Percentiles rank a stretch among this genome's conserved stretches.
Evolutionary conservation across 1,284 basidiomycete genomes (phyloP).

Genomic region (Fomitopsis pinicola): DNA sequence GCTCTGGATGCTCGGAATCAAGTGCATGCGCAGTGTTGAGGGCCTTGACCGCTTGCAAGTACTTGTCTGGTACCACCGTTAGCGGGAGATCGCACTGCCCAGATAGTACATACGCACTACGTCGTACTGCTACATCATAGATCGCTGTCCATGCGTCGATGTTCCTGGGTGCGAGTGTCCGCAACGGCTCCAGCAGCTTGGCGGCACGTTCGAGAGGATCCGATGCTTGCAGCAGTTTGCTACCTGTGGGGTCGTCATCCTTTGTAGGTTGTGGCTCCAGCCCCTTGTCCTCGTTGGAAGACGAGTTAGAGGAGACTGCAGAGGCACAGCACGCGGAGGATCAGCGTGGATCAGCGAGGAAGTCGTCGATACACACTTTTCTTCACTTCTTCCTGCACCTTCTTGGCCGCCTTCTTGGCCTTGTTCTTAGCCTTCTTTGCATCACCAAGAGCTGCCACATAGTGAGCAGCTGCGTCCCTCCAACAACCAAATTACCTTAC

Average conservation of each 20-base stretch:
- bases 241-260: conserved; percentile 85
- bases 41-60: conserved; percentile 74
- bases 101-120: conserved; percentile 48
- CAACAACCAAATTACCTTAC: conserved; percentile 21
- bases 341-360: background rate
- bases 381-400: conserved; percentile 61
- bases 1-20: conserved; percentile 55
- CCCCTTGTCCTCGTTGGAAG: conserved; percentile 71
- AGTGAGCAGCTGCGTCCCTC: background rate
- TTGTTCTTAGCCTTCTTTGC: conserved; percentile 89
- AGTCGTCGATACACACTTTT: conserved; percentile 34
- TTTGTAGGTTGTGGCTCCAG: conserved; percentile 54
- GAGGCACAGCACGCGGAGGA: background rate
- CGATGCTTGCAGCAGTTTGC: conserved; percentile 58
- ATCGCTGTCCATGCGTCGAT: conserved; percentile 72
- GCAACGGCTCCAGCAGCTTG: conserved; percentile 70
- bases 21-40: conserved; percentile 58
- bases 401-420: conserved; percentile 80
- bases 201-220: conserved; percentile 78
- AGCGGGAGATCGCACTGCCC: background rate
- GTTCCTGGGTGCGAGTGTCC: conserved; percentile 44
- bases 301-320: conserved; percentile 25
- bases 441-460: conserved; percentile 47
- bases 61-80: conserved; percentile 54
- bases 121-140: conserved; percentile 80